Evolutionary conservation across 371 early-diverging fungal genomes (phyloP).

Genomic region (Mortierella sp.): DNA sequence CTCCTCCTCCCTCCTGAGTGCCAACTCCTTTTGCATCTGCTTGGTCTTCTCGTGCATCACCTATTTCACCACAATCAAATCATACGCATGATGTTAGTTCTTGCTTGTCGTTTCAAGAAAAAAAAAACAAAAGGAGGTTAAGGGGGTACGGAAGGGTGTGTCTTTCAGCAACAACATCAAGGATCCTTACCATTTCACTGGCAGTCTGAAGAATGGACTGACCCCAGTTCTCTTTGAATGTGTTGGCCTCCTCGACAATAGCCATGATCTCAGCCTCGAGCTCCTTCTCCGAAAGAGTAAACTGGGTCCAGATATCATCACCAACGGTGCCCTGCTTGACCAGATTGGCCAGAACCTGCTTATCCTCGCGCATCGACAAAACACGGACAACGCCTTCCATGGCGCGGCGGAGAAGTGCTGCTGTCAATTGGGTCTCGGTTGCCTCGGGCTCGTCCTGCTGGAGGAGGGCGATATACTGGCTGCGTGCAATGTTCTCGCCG

Average conservation of each 20-base stretch:
- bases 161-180: background rate
- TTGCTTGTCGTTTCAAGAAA: background rate
- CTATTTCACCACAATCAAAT: background rate
- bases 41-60: conserved; percentile 66
- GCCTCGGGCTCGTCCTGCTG: conserved; percentile 67
- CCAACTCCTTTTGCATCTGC: conserved; percentile 61
- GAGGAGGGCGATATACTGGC: conserved; percentile 78
- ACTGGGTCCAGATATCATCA: conserved; percentile 88
- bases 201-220: conserved; percentile 87
- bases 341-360: conserved; percentile 80
- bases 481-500: conserved; percentile 71
- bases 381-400: conserved; percentile 86
- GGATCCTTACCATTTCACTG: conserved; percentile 72
- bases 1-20: conserved; percentile 40
- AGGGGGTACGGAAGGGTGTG: too few relatives aligned
- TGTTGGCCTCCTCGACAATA: conserved; percentile 83
- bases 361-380: conserved; percentile 85
- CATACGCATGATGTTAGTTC: background rate
- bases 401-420: conserved; percentile 88
- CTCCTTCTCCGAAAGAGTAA: conserved; percentile 86
- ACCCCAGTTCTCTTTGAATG: conserved; percentile 87
- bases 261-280: conserved; percentile 85
- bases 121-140: background rate
- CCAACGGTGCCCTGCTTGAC: conserved; percentile 88
- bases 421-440: conserved; percentile 73